Evolutionary conservation across 2,329 filamentous ascomycete genomes (phyloP).

Genomic region (Cladosporium sp.): DNA sequence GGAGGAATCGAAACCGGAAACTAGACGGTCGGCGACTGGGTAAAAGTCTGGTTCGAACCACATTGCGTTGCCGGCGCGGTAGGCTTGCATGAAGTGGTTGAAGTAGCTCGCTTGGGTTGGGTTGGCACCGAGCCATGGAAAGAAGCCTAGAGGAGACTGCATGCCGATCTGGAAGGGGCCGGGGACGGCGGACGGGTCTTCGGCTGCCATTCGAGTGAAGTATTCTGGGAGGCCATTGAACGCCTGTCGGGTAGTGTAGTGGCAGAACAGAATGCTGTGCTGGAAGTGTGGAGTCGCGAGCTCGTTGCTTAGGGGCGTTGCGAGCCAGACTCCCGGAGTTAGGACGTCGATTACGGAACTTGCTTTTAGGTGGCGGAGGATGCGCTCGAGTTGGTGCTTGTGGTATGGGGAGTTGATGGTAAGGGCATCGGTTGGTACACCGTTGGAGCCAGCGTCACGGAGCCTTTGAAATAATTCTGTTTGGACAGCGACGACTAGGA

Average conservation of each 20-base stretch:
- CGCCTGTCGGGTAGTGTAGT: conserved; percentile 1
- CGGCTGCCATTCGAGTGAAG: not conserved
- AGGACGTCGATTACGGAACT: not conserved
- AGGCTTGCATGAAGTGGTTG: conserved; percentile 12
- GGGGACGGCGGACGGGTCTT: not conserved
- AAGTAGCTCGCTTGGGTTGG: conserved; percentile 11
- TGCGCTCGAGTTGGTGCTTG: conserved; percentile 3
- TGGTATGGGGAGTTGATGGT: not conserved
- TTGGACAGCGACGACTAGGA: not conserved
- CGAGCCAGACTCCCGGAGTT: not conserved
- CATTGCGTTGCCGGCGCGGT: conserved; percentile 37
- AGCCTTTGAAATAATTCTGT: not conserved
- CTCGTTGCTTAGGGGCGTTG: not conserved
- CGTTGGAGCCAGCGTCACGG: not conserved
- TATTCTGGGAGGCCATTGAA: conserved; percentile 7
- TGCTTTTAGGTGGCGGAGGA: not conserved
- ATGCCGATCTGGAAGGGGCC: conserved; percentile 2
- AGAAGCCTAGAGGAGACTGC: not conserved
- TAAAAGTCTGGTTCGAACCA: conserved; percentile 38
- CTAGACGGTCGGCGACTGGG: conserved; percentile 16
- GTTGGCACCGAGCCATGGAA: conserved; percentile 3
- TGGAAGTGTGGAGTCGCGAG: conserved; percentile 2
- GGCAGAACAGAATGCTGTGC: conserved; percentile 1
- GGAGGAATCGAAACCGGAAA: conserved; percentile 19
- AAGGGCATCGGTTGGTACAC: not conserved